Conservation (phyloP, 2,329 filamentous ascomycete genomes). For the Penicillium sp. region DNA sequence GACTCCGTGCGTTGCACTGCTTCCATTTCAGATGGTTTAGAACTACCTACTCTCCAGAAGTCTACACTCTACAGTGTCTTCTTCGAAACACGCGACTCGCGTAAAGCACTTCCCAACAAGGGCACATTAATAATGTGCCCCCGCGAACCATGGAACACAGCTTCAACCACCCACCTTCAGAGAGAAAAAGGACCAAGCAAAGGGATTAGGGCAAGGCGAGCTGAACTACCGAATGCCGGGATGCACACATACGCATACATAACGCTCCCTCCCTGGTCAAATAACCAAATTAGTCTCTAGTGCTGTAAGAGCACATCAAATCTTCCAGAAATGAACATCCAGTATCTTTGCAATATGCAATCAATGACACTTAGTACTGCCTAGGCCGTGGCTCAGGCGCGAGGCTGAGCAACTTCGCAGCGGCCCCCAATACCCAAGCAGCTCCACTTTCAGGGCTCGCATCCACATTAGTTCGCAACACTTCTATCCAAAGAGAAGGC, state of each 20-base stretch:
- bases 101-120: constrained; percentile 11
- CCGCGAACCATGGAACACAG: constrained; percentile 22
- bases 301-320: no score
- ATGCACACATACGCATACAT: background rate
- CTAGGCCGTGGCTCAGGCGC: constrained; percentile 14
- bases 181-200: background rate
- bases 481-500: constrained; percentile 25
- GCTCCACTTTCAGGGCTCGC: constrained; percentile 32
- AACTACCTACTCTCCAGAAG: background rate
- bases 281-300: no score
- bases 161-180: constrained; percentile 7
- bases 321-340: no score
- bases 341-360: background rate
- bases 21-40: background rate
- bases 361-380: background rate
- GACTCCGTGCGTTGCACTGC: background rate
- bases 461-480: constrained; percentile 27
- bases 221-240: background rate
- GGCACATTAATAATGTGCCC: constrained; percentile 16
- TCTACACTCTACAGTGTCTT: background rate
- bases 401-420: constrained; percentile 14
- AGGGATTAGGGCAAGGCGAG: background rate
- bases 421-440: constrained; percentile 9
- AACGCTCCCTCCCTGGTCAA: background rate
- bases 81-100: background rate